phyloP scores from a whole-genome alignment of 1,284 basidiomycete genomes.

The Testicularia cyperi region DNA sequence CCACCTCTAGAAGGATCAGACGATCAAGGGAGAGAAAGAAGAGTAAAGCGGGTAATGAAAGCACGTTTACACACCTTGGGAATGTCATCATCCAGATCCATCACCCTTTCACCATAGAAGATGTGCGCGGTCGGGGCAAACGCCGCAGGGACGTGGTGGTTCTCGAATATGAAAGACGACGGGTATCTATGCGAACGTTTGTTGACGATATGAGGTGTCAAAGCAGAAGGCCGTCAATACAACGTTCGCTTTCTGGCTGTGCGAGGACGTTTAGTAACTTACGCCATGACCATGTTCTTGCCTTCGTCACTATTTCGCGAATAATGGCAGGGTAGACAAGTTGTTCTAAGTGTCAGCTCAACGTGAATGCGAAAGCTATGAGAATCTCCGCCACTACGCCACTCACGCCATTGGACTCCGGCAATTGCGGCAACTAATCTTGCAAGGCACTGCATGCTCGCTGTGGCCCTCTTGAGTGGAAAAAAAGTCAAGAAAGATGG shows the following conservation, averaged over 20 bases:
- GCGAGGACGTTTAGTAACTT: too few species aligned
- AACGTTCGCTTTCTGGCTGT: too few species aligned
- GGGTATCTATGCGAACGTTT: slow-evolving; percentile 28
- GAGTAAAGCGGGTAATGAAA: background rate
- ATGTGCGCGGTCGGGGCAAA: slow-evolving; percentile 40
- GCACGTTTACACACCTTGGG: slow-evolving; percentile 28
- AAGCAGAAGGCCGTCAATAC: too few species aligned
- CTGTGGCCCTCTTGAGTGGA: slow-evolving; percentile 31
- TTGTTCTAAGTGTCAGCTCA: too few species aligned
- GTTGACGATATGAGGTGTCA: too few species aligned
- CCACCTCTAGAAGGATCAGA: too few species aligned
- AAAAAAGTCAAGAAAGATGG: slow-evolving; percentile 34
- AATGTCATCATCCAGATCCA: slow-evolving; percentile 38
- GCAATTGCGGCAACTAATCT: slow-evolving; percentile 39
- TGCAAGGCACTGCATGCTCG: slow-evolving; percentile 34
- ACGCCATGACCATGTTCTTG: slow-evolving; percentile 41
- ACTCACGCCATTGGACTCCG: slow-evolving; percentile 32
- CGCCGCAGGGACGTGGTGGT: slow-evolving; percentile 14
- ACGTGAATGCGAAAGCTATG: too few species aligned
- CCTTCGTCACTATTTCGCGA: slow-evolving; percentile 26
- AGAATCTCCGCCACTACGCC: background rate
- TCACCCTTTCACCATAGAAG: slow-evolving; percentile 33
- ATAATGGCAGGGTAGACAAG: background rate
- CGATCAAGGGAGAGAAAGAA: background rate
- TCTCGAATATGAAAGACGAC: slow-evolving; percentile 27